phyloP scores from a whole-genome alignment of 2,329 filamentous ascomycete genomes.

The Diaporthe citrichinensis region DNA sequence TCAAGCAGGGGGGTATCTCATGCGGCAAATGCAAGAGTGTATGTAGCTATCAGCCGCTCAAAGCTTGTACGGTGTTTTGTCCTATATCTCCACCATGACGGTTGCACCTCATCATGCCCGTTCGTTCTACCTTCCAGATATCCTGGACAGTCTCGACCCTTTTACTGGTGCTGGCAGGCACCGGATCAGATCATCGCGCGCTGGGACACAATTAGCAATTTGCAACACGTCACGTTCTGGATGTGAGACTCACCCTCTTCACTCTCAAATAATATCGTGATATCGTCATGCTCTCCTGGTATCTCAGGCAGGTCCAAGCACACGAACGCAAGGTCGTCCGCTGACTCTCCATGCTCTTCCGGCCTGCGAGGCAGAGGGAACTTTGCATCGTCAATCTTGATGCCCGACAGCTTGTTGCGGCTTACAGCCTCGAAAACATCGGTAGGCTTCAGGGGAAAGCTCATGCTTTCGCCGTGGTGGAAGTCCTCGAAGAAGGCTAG shows the following conservation, averaged over 20 bases:
- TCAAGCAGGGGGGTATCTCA: slow-evolving; percentile 41
- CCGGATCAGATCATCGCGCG: slow-evolving; percentile 66
- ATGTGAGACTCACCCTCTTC: slow-evolving; percentile 74
- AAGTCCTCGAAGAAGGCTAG: slow-evolving; percentile 92
- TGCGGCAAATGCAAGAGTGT: slow-evolving; percentile 42
- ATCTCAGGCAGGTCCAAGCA: slow-evolving; percentile 91
- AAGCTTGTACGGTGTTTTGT: slow-evolving; percentile 32
- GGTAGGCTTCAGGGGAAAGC: slow-evolving; percentile 86
- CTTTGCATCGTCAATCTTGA: slow-evolving; percentile 90
- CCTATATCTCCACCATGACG: slow-evolving; percentile 8
- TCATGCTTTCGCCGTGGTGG: slow-evolving; percentile 88
- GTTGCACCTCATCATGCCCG: neutral
- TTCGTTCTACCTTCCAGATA: slow-evolving; percentile 46
- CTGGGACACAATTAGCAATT: slow-evolving; percentile 53
- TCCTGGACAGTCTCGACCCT: slow-evolving; percentile 56
- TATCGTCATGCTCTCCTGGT: slow-evolving; percentile 93
- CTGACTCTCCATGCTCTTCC: slow-evolving; percentile 60
- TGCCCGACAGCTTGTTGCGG: slow-evolving; percentile 75
- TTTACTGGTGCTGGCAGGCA: slow-evolving; percentile 72
- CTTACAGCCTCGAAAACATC: slow-evolving; percentile 83
- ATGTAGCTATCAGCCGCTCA: slow-evolving; percentile 35
- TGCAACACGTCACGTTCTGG: neutral
- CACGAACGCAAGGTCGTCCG: slow-evolving; percentile 78
- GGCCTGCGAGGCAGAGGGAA: slow-evolving; percentile 82
- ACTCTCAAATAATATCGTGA: slow-evolving; percentile 86